A percentile compares a stretch with the other conserved stretches of the same genome.
These are phyloP conservation scores for Diaporthe sp. DNA, from an alignment of 2,329 filamentous ascomycete species.

Conservation along the genomic window DNA sequence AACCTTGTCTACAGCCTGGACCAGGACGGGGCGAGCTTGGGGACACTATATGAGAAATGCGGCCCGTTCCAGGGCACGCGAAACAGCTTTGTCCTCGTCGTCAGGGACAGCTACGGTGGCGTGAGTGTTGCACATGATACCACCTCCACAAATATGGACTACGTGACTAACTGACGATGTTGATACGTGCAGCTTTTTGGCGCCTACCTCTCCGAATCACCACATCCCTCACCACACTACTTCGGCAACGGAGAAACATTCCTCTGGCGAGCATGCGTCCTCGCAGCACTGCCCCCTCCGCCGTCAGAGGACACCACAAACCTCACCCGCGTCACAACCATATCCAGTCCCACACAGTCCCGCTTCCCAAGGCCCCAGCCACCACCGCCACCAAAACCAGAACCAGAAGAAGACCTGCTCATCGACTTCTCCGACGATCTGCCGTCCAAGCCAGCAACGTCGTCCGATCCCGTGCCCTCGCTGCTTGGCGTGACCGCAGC, in stretches of 20 bases:
- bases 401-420: slow-evolving; percentile 44
- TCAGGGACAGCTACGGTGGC: slow-evolving; percentile 81
- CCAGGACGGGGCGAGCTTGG: slow-evolving; percentile 88
- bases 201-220: slow-evolving; percentile 92
- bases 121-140: slow-evolving; percentile 63
- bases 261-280: slow-evolving; percentile 82
- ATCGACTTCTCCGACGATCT: slow-evolving; percentile 41
- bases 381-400: slow-evolving; percentile 48
- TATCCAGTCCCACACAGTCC: slow-evolving; percentile 46
- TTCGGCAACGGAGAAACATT: slow-evolving; percentile 98
- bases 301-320: slow-evolving; percentile 70
- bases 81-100: slow-evolving; percentile 90
- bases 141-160: not conserved
- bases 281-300: slow-evolving; percentile 77
- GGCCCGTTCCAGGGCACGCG: slow-evolving; percentile 76
- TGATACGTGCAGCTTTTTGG: slow-evolving; percentile 77
- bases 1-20: slow-evolving; percentile 89
- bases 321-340: slow-evolving; percentile 59
- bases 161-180: not conserved
- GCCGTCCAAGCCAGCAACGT: slow-evolving; percentile 43
- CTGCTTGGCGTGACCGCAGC: not conserved
- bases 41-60: slow-evolving; percentile 87
- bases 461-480: slow-evolving; percentile 5
- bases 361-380: slow-evolving; percentile 40
- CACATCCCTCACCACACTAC: slow-evolving; percentile 85